These are phyloP conservation scores for Zymoseptoria crescenta DNA, from an alignment of 2,329 filamentous ascomycete genomes.

Conservation along the genomic window DNA sequence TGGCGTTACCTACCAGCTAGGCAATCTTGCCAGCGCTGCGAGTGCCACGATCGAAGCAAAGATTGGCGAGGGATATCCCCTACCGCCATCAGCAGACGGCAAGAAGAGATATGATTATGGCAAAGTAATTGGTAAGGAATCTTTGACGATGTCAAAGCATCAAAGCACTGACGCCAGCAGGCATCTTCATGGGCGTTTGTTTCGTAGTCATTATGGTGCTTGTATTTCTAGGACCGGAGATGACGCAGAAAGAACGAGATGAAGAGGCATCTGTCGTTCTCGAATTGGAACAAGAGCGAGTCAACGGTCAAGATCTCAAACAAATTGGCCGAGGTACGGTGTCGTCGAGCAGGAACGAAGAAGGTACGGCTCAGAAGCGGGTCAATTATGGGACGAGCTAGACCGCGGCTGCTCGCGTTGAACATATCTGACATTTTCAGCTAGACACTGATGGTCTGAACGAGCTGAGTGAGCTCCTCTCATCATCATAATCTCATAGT, in stretches of 20 bases:
- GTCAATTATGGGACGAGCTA: background rate
- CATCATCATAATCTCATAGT: too few species aligned
- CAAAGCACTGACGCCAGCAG: background rate
- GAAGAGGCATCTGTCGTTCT: constrained; percentile 14
- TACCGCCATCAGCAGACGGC: constrained; percentile 22
- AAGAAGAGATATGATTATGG: constrained; percentile 33
- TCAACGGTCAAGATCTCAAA: constrained; percentile 10
- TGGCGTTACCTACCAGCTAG: constrained; percentile 34
- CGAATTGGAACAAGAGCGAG: constrained; percentile 16
- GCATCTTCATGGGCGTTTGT: constrained; percentile 15
- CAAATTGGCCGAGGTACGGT: constrained; percentile 6
- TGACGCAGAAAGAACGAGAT: constrained; percentile 21
- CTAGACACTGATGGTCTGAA: background rate
- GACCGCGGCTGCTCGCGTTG: background rate
- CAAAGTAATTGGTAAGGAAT: constrained; percentile 29
- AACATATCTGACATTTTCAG: background rate
- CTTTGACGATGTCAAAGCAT: background rate
- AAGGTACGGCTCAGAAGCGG: background rate
- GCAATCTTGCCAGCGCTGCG: constrained; percentile 32
- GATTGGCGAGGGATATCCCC: constrained; percentile 31
- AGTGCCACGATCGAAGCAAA: constrained; percentile 32
- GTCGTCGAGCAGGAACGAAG: background rate
- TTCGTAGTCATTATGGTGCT: constrained; percentile 28
- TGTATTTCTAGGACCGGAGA: constrained; percentile 28
- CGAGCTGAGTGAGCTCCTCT: background rate